Base-by-base conservation (phyloP, 352 stramenopile genomes). In the Globisporangium solare region DNA sequence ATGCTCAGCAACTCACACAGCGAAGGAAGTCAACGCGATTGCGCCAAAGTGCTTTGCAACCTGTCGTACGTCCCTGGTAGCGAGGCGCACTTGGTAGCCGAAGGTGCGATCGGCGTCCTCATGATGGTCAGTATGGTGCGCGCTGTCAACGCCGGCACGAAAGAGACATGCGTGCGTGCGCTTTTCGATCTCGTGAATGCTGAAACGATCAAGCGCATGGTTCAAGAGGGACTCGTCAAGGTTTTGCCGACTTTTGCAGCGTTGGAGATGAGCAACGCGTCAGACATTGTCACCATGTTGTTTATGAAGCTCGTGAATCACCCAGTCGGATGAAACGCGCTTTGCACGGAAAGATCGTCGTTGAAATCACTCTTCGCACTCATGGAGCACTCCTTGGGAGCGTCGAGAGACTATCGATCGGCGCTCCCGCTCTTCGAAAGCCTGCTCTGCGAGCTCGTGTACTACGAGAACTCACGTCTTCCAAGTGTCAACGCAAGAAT, bases 61-160 rank as follows among this genome's bases (percentile, higher is more conserved):
- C 61, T 94, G 14, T 90, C 81, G 15, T 82, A 60, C 41, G 68
- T 89, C 6, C 46, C 56, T 0, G 81, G 76, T 0, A 56, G 71
- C 3, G 83, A 94, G 61, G 42, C 54, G 12, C 52, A 60, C 7
- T 66, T 94, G 0, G 79, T 89, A 17, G 46, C 27, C 12, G 74
- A 89, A 68, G 79, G 83, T 3, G 77, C 81, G 0, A 63, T 94
- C 5, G 63, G 57, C 5, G 79, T 88, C 0, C 74, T 94, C 24
- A 73, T 94, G 63, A 94, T 92, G 82, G 86, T 94, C 46, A 76
- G 64, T 39, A 86, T 90, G 71, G 79, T 94, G 15, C 78, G 81
- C 14, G 78, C 81, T 0, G 71, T 90, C 0, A 81, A 73, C 51
- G 32, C 67, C 1, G 59, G 56, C 0, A 94, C 83, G 0, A 91